Conservation (phyloP, 2,329 filamentous ascomycete genomes). For the Trichoderma endophyticum region DNA sequence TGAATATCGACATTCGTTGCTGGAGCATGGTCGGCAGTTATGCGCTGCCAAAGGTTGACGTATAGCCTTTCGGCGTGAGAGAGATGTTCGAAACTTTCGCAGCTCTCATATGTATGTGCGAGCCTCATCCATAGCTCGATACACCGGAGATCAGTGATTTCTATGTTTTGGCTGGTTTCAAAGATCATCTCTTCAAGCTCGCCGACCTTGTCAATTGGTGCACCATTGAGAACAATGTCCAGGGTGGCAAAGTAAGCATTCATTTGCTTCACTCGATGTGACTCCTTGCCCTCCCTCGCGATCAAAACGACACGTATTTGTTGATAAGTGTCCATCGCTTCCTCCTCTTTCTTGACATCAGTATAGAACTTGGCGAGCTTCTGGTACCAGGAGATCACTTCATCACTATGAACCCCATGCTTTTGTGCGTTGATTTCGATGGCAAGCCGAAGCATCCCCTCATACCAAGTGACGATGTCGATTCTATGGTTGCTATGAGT, state of each 20-base stretch:
- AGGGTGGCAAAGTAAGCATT: constrained; percentile 33
- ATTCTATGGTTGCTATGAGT: not conserved
- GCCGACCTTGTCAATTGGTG: constrained; percentile 26
- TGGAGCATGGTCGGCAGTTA: constrained; percentile 32
- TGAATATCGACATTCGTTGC: constrained; percentile 34
- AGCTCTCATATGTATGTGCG: constrained; percentile 32
- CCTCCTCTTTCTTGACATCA: not conserved
- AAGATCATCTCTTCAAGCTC: constrained; percentile 36
- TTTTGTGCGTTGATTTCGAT: not conserved
- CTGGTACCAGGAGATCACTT: not conserved
- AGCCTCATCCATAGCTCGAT: constrained; percentile 36
- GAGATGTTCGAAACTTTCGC: constrained; percentile 28
- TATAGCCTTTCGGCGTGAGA: constrained; percentile 39
- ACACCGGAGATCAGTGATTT: constrained; percentile 32
- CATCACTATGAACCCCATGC: not conserved
- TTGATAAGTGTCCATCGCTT: not conserved
- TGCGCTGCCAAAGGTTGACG: constrained; percentile 39
- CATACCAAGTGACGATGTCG: not conserved
- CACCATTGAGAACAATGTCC: constrained; percentile 33
- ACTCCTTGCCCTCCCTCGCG: not conserved
- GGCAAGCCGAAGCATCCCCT: not conserved
- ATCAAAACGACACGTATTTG: not conserved
- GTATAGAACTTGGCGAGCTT: not conserved
- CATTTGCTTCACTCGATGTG: constrained; percentile 26
- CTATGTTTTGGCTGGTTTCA: constrained; percentile 31